A percentile compares a stretch with the other conserved stretches of the same genome.
These are phyloP conservation scores for Saccharomyces hybrid DNA, from an alignment of 1,139 yeast species.

Conservation along the genomic window DNA sequence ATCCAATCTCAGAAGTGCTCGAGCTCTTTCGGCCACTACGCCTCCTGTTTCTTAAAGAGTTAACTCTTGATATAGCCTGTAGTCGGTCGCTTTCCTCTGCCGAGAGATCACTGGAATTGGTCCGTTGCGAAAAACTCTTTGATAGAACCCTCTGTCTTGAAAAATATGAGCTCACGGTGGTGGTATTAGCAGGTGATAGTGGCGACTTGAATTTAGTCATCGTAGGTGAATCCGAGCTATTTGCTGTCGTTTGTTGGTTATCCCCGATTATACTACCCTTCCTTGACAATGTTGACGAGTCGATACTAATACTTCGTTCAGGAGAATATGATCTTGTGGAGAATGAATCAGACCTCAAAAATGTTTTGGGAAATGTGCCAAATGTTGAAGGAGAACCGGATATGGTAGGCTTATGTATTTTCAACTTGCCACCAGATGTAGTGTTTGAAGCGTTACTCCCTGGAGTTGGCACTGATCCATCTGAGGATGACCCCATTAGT, in stretches of 20 bases:
- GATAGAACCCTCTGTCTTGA: conserved; percentile 9
- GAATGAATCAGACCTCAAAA: conserved; percentile 21
- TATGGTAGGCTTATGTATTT: background rate
- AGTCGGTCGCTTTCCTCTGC: conserved; percentile 24
- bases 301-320: conserved; percentile 20
- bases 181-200: conserved; percentile 17
- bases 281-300: conserved; percentile 13
- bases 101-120: conserved; percentile 19
- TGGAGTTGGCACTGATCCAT: conserved; percentile 16
- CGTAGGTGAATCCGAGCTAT: conserved; percentile 15
- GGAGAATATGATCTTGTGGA: conserved; percentile 25
- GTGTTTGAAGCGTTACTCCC: conserved; percentile 8
- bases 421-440: background rate
- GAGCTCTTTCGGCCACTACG: conserved; percentile 26
- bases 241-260: background rate
- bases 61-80: conserved; percentile 27
- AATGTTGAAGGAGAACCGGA: conserved; percentile 3
- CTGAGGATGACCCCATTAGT: conserved; percentile 33
- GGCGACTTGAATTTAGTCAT: conserved; percentile 24
- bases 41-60: conserved; percentile 26
- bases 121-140: conserved; percentile 10
- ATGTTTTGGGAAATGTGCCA: conserved; percentile 6
- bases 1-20: conserved; percentile 16
- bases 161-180: conserved; percentile 2
- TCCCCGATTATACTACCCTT: conserved; percentile 14